Evolutionary conservation across 2,329 filamentous ascomycete species (phyloP).

Genomic region (Phyllachora maydis): DNA sequence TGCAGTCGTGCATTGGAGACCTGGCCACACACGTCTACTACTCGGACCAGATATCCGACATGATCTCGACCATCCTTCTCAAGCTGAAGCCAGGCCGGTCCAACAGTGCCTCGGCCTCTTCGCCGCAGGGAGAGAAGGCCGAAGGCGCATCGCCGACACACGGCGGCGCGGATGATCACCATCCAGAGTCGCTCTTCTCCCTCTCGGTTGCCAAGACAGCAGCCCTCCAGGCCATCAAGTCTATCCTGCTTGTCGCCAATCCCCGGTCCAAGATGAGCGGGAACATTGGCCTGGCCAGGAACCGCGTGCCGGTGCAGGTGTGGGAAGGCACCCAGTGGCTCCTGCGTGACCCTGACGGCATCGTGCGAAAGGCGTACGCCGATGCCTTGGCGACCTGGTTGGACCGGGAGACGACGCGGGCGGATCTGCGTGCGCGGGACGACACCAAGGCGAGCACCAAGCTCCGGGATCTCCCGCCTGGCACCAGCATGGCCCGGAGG

Average conservation of each 20-base stretch:
- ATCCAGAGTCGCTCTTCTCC: slow-evolving; percentile 29
- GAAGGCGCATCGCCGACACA: slow-evolving; percentile 14
- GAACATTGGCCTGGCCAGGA: slow-evolving; percentile 46
- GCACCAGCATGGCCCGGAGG: slow-evolving; percentile 30
- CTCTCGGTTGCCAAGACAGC: slow-evolving; percentile 33
- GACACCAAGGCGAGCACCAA: slow-evolving; percentile 23
- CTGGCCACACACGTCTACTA: slow-evolving; percentile 93
- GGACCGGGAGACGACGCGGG: slow-evolving; percentile 50
- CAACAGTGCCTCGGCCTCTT: slow-evolving; percentile 17
- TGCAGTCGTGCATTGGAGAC: slow-evolving; percentile 74
- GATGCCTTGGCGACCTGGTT: slow-evolving; percentile 76
- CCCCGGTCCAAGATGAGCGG: slow-evolving; percentile 34
- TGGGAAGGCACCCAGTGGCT: slow-evolving; percentile 98
- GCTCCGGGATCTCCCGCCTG: slow-evolving; percentile 16
- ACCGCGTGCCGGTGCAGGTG: slow-evolving; percentile 55
- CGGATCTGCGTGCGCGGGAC: slow-evolving; percentile 41
- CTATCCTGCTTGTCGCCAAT: slow-evolving; percentile 67
- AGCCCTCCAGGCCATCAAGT: slow-evolving; percentile 62
- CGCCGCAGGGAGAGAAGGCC: slow-evolving; percentile 25
- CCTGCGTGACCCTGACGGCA: slow-evolving; percentile 55
- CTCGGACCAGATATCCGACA: slow-evolving; percentile 85
- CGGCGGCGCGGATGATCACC: slow-evolving; percentile 17
- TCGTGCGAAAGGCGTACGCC: slow-evolving; percentile 67
- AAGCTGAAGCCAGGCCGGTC: slow-evolving; percentile 48
- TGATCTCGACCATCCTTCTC: slow-evolving; percentile 63